A percentile compares a stretch with the other conserved stretches of the same genome.
Evolutionary conservation across 176 grass and related monocot genomes (phyloP).

Genomic region (Phyllostachys edulis): DNA sequence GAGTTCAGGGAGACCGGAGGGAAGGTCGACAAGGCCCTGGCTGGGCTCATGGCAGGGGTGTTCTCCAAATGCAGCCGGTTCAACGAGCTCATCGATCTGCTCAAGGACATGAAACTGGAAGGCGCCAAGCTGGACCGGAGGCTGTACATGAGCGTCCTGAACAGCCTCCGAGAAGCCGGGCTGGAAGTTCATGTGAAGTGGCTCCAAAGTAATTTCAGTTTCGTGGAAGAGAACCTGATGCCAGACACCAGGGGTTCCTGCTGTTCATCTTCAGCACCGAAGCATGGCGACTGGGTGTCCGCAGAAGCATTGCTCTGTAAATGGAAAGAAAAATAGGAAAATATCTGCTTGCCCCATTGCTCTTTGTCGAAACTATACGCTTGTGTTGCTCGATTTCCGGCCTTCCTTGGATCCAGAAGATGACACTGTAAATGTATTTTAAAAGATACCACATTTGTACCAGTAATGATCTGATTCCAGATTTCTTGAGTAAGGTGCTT

Average conservation of each 20-base stretch:
- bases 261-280: conserved; percentile 13
- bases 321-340: conserved; percentile 29
- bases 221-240: conserved; percentile 65
- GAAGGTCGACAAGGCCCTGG: conserved; percentile 64
- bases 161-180: conserved; percentile 65
- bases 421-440: conserved; percentile 48
- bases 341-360: conserved; percentile 42
- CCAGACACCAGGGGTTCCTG: background rate
- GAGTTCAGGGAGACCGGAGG: conserved; percentile 64
- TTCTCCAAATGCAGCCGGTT: conserved; percentile 61
- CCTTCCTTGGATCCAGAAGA: conserved; percentile 22
- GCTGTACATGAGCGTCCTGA: conserved; percentile 61
- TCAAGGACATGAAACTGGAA: conserved; percentile 54
- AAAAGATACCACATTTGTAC: conserved; percentile 15
- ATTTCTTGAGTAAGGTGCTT: conserved; percentile 9
- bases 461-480: conserved; percentile 33
- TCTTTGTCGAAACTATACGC: conserved; percentile 9
- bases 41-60: conserved; percentile 77
- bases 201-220: conserved; percentile 72
- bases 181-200: conserved; percentile 67
- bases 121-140: conserved; percentile 58
- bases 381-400: background rate
- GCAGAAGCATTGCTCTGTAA: conserved; percentile 25
- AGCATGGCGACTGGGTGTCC: background rate
- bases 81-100: conserved; percentile 72